Evolutionary conservation across 371 early-diverging fungal species (phyloP).

Genomic region (Furculomyces boomerangus): DNA sequence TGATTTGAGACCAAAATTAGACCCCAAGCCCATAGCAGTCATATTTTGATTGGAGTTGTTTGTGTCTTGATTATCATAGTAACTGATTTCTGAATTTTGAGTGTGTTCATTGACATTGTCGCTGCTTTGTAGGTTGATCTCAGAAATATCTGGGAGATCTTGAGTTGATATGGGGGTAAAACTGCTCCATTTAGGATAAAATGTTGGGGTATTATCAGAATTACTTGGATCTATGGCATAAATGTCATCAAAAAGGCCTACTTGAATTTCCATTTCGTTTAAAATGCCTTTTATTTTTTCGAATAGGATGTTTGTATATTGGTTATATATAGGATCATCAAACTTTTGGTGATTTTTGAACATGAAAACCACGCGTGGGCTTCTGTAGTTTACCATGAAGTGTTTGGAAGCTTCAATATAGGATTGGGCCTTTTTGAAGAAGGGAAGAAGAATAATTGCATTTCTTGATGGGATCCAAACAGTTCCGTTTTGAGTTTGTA

Average conservation of each 20-base stretch:
- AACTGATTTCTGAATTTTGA: no score
- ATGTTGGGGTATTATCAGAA: not conserved
- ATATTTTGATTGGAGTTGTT: no score
- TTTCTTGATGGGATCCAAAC: not conserved
- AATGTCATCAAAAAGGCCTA: not conserved
- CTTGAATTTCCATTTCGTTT: not conserved
- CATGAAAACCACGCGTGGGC: not conserved
- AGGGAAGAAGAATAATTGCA: not conserved
- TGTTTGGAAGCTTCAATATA: not conserved
- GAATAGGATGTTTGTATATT: not conserved
- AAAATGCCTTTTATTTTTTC: not conserved
- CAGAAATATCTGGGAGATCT: not conserved
- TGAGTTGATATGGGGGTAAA: not conserved
- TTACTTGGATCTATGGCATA: not conserved
- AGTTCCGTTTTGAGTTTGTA: not conserved
- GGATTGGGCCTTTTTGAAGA: not conserved
- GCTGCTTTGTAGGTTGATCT: not conserved
- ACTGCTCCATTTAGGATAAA: not conserved
- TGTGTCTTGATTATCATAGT: no score
- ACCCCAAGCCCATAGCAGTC: no score
- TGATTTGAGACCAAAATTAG: no score
- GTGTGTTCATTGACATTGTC: not conserved
- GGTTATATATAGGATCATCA: not conserved
- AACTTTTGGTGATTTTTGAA: not conserved
- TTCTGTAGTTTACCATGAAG: not conserved